Percentiles rank a stretch among this genome's conserved stretches.
Conservation (phyloP, 1,284 basidiomycete genomes). For the Tremellales sp. region DNA sequence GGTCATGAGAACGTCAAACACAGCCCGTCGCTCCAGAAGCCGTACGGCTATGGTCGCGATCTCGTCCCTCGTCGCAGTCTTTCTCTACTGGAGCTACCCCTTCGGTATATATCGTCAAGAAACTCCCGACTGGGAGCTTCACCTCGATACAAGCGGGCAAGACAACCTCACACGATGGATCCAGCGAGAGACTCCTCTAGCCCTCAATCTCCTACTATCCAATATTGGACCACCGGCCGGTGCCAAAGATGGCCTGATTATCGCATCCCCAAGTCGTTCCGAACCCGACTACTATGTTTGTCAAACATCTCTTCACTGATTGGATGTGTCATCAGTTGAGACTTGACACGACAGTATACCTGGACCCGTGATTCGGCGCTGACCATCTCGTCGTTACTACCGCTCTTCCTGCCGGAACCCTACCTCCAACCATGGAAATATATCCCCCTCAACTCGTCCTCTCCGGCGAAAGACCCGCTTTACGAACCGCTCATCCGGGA, state of each 20-base stretch:
- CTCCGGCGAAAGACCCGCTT: slow-evolving; percentile 12
- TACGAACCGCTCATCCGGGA: slow-evolving; percentile 38
- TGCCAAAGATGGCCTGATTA: slow-evolving; percentile 46
- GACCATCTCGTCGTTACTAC: slow-evolving; percentile 38
- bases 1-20: too few relatives aligned
- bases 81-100: too few relatives aligned
- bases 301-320: neutral
- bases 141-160: too few relatives aligned
- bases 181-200: slow-evolving; percentile 13
- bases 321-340: too few relatives aligned
- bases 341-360: slow-evolving; percentile 48
- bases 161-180: neutral
- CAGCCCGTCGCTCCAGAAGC: too few relatives aligned
- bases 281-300: slow-evolving; percentile 51
- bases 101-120: too few relatives aligned
- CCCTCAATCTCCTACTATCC: slow-evolving; percentile 24
- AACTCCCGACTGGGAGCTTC: too few relatives aligned
- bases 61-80: too few relatives aligned
- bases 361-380: slow-evolving; percentile 53
- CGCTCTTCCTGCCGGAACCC: slow-evolving; percentile 22
- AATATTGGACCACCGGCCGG: slow-evolving; percentile 45
- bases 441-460: neutral
- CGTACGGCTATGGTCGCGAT: too few relatives aligned
- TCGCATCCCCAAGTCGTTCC: slow-evolving; percentile 47
- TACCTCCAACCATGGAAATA: slow-evolving; percentile 25